Conservation (phyloP, 2,329 filamentous ascomycete species). For the Monosporascus sp. region DNA sequence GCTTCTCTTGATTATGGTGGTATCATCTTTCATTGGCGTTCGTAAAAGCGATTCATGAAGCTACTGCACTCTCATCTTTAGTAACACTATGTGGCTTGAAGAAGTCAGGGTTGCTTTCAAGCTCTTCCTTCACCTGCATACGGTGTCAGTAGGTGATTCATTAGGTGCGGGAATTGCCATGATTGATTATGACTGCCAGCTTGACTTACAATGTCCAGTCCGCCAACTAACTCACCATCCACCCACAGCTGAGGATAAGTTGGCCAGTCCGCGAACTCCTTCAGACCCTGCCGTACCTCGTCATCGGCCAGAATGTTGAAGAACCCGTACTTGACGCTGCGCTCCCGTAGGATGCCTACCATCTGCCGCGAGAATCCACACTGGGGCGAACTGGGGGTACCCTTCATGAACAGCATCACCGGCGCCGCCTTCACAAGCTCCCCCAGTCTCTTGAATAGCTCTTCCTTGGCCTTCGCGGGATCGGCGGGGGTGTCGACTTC, state of each 20-base stretch:
- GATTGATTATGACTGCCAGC: not conserved
- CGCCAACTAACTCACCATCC: conserved; percentile 83
- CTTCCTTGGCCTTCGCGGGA: conserved; percentile 67
- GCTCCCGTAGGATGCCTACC: conserved; percentile 79
- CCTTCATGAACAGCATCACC: conserved; percentile 99
- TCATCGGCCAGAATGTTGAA: conserved; percentile 99
- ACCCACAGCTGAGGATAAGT: conserved; percentile 96
- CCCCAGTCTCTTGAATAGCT: conserved; percentile 71
- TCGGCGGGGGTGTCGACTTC: conserved; percentile 33
- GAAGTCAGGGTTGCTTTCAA: conserved; percentile 78
- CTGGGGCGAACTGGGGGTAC: conserved; percentile 80
- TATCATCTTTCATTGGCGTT: not conserved
- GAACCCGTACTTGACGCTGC: conserved; percentile 93
- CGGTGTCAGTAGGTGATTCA: not conserved
- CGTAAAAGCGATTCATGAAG: conserved; percentile 19
- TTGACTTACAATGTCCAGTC: conserved; percentile 83
- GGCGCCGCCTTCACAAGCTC: conserved; percentile 92
- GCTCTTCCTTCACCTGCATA: conserved; percentile 82
- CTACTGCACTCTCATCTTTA: conserved; percentile 35
- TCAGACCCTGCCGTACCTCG: conserved; percentile 91
- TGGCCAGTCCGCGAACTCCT: conserved; percentile 98
- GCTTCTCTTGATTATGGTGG: not conserved
- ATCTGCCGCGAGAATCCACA: conserved; percentile 92
- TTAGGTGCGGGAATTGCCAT: no score
- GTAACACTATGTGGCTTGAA: conserved; percentile 64